phyloP scores from a whole-genome alignment of 2,329 filamentous ascomycete genomes.

The Paecilomyces niveus region DNA sequence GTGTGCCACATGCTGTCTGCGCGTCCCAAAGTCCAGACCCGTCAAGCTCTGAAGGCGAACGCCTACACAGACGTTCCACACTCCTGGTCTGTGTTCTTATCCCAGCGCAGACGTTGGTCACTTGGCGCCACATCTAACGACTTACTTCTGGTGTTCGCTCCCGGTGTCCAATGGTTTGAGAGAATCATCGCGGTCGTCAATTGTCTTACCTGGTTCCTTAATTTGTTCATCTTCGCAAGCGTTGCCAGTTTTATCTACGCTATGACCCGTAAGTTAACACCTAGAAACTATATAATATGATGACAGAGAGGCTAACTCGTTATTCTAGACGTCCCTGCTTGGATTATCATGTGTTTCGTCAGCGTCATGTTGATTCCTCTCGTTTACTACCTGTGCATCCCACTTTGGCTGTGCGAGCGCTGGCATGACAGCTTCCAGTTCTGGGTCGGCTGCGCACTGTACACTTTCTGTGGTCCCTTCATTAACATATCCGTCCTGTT shows the following conservation, averaged over 20 bases:
- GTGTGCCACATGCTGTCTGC: background rate
- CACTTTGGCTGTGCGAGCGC: background rate
- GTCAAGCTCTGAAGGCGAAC: background rate
- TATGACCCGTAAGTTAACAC: background rate
- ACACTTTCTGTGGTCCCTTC: background rate
- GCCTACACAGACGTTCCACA: background rate
- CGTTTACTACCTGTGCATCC: background rate
- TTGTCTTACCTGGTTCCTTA: background rate
- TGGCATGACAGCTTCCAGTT: background rate
- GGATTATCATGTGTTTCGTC: background rate
- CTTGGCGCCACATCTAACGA: background rate
- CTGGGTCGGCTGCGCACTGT: background rate
- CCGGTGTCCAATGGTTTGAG: background rate
- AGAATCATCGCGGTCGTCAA: background rate
- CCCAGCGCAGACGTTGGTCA: background rate
- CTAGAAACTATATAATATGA: background rate
- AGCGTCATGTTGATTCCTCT: background rate
- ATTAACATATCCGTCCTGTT: background rate
- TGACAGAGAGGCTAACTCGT: background rate
- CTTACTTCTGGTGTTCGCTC: background rate
- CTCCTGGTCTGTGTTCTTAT: background rate
- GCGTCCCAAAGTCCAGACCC: background rate
- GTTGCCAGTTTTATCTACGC: background rate
- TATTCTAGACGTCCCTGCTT: background rate
- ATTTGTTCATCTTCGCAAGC: background rate